These are phyloP conservation scores for Aspergillus sclerotiicarbonarius DNA, from an alignment of 495 filamentous ascomycete genomes.

Conservation along the genomic window DNA sequence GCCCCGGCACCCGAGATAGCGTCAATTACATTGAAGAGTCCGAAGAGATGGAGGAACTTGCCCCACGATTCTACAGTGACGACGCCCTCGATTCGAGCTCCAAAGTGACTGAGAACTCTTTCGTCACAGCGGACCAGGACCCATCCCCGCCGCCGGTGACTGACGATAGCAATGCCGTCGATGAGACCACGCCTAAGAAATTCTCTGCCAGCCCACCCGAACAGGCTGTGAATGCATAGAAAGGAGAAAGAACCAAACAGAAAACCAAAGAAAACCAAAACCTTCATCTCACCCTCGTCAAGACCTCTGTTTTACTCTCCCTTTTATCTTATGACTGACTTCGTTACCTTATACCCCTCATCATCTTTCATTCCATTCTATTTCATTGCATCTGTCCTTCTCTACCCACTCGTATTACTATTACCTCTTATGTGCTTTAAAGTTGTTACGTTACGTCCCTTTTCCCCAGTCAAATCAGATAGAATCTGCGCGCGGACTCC, in stretches of 20 bases:
- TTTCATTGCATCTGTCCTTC: not conserved
- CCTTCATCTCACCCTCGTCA: not conserved
- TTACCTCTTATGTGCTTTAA: not conserved
- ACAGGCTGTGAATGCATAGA: slow-evolving; percentile 26
- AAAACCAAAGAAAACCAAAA: not conserved
- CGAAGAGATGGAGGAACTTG: slow-evolving; percentile 24
- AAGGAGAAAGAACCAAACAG: not conserved
- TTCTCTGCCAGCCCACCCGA: slow-evolving; percentile 19
- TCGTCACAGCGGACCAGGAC: slow-evolving; percentile 5
- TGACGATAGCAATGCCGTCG: slow-evolving; percentile 7
- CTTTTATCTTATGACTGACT: not conserved
- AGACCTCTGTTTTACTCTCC: slow-evolving; percentile 5
- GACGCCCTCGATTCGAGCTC: slow-evolving; percentile 14
- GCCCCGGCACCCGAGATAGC: slow-evolving; percentile 38
- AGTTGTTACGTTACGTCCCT: not conserved
- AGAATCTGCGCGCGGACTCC: not conserved
- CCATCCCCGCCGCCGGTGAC: not conserved
- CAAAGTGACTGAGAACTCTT: slow-evolving; percentile 13
- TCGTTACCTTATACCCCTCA: not conserved
- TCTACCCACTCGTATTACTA: not conserved
- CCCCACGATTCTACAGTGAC: slow-evolving; percentile 1
- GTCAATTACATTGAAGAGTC: slow-evolving; percentile 26
- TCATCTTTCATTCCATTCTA: not conserved
- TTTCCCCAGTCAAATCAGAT: too few species aligned
- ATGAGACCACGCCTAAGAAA: slow-evolving; percentile 12